phyloP scores from a whole-genome alignment of 2,329 filamentous ascomycete species.

The Pestalotiopsis sp. region DNA sequence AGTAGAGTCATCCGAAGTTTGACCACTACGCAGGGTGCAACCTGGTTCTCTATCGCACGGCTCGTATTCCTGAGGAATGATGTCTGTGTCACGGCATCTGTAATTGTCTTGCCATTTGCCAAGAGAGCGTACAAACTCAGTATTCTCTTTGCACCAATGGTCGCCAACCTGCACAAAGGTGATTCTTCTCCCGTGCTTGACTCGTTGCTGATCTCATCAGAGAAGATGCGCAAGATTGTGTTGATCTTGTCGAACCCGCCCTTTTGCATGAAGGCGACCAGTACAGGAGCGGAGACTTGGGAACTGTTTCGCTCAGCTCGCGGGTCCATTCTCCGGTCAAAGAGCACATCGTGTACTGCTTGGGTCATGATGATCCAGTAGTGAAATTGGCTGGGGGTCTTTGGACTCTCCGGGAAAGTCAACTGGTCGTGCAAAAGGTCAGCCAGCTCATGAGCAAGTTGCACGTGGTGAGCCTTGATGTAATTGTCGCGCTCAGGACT shows the following conservation, averaged over 20 bases:
- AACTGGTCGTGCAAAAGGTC: conserved; percentile 72
- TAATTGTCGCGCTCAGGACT: conserved; percentile 57
- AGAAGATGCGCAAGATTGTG: conserved; percentile 71
- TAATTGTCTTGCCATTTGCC: conserved; percentile 76
- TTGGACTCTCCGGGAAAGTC: conserved; percentile 45
- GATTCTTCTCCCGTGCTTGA: conserved; percentile 44
- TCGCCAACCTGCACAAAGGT: conserved; percentile 51
- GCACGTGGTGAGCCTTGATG: conserved; percentile 54
- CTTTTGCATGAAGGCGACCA: conserved; percentile 84
- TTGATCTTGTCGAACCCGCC: conserved; percentile 77
- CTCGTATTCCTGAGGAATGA: conserved; percentile 46
- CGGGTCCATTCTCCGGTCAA: conserved; percentile 60
- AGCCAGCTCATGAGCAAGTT: conserved; percentile 69
- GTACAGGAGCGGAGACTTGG: conserved; percentile 72
- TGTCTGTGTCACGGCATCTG: conserved; percentile 70
- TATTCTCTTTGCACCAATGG: conserved; percentile 75
- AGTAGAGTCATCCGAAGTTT: conserved; percentile 83
- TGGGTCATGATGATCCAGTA: conserved; percentile 84
- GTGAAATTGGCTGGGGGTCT: conserved; percentile 67
- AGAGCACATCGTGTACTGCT: conserved; percentile 75
- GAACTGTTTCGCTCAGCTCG: conserved; percentile 51
- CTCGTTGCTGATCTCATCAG: conserved; percentile 53
- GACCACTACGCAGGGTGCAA: conserved; percentile 77
- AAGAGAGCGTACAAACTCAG: conserved; percentile 80
- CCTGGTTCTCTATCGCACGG: conserved; percentile 42